Evolutionary conservation across 2,329 filamentous ascomycete genomes (phyloP), one percentile per base, ranked within the genome.

Genomic region (Dactylellina sp.): DNA sequence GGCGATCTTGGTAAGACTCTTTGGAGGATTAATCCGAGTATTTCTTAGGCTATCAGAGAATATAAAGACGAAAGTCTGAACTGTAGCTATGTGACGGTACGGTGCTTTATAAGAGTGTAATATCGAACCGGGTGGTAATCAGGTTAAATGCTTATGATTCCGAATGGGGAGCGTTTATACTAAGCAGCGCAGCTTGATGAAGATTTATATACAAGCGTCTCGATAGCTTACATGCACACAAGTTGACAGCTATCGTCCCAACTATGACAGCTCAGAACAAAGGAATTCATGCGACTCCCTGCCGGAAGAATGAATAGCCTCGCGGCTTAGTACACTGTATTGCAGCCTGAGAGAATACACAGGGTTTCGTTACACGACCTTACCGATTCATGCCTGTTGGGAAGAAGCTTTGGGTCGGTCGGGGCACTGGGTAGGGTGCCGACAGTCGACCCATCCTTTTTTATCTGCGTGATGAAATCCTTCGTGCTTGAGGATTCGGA

Each of bases 381-480:
- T 28, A 32, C 28, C 47, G 47, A 44, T 22, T 11, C 2, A 28
- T 22, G 9, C 6, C 1, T 20, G 24, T 6, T 18, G 3, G 9
- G 5, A 11, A 18, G 35, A 56, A 40, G 32, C 52, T 39, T 53
- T 39, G 49, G 55, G 37, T 25, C 12, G 25, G 35, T 32, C 9
- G 28, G 28, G 28, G 28, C 28, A 9, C 9, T 32, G 28, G 28
- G 28, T 32, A 59, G 47, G 56, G 56, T 40, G 9, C 37, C 4
- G 37, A 7, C 37, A 16, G n/a, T n/a, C n/a, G n/a, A n/a, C 9
- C 28, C 9, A 32, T 32, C 9, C 9, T 32, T 32, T 37, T n/a
- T 49, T 59, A 42, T 12, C 20, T 52, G 35, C 42, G 35, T 59
- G 40, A 57, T 66, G n/a, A 18, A 39, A 71, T 71, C 65, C 65